phyloP scores from a whole-genome alignment of 495 filamentous ascomycete species.

The Letharia columbiana region DNA sequence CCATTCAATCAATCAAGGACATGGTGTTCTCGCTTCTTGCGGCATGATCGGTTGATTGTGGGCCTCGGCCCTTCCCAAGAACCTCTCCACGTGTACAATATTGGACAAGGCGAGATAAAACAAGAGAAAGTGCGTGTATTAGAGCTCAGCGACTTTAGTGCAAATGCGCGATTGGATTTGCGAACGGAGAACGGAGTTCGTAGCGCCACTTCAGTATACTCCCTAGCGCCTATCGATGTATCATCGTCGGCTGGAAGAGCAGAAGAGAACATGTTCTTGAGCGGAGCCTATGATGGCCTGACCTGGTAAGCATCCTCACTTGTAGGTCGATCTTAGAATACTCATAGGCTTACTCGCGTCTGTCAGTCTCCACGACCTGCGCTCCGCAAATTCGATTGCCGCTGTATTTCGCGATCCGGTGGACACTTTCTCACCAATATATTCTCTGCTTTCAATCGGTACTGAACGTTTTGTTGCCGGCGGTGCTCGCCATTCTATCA shows the following conservation, averaged over 20 bases:
- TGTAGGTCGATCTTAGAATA: neutral
- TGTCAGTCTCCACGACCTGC: conserved; percentile 57
- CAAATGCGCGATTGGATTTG: neutral
- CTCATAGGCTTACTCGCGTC: conserved; percentile 2
- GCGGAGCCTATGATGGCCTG: conserved; percentile 52
- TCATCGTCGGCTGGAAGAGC: conserved; percentile 25
- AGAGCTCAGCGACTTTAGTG: neutral
- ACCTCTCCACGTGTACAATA: conserved; percentile 42
- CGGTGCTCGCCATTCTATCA: conserved; percentile 43
- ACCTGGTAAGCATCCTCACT: conserved; percentile 35
- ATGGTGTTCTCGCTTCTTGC: conserved; percentile 45
- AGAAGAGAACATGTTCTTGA: conserved; percentile 48
- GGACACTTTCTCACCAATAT: conserved; percentile 47
- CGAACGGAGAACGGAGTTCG: neutral
- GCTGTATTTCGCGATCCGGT: conserved; percentile 46
- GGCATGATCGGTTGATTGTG: conserved; percentile 40
- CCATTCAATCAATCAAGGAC: conserved; percentile 28
- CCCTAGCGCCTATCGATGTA: conserved; percentile 42
- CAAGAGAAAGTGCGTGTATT: neutral
- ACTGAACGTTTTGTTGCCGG: conserved; percentile 51
- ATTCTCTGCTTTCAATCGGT: conserved; percentile 49
- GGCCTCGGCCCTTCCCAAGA: conserved; percentile 39
- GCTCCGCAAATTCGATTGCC: conserved; percentile 41
- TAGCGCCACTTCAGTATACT: conserved; percentile 28
- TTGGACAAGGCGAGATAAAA: conserved; percentile 36